These are phyloP conservation scores for Talaromyces sp. DNA, from an alignment of 2,329 filamentous ascomycete species.

Conservation along the genomic window DNA sequence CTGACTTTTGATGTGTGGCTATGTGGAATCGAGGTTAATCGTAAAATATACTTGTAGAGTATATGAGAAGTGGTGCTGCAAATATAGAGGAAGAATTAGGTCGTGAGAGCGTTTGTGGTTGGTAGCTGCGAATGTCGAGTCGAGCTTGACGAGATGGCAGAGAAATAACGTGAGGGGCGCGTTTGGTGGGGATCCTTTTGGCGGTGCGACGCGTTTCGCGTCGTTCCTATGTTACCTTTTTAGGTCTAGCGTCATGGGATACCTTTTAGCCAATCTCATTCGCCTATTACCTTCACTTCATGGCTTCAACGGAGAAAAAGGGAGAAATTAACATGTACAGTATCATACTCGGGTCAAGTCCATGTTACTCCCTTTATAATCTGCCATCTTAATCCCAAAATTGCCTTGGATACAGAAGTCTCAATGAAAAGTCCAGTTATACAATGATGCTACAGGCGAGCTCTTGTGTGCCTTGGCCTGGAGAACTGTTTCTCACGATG, in stretches of 20 bases:
- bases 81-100: not conserved
- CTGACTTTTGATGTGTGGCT: not conserved
- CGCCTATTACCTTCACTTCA: not conserved
- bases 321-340: not conserved
- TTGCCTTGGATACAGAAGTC: not conserved
- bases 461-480: not conserved
- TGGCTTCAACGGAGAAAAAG: not conserved
- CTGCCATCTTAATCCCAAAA: no score
- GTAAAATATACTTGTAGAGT: not conserved
- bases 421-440: not conserved
- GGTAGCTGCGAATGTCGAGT: not conserved
- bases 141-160: not conserved
- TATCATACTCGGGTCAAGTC: not conserved
- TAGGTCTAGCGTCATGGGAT: not conserved
- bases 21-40: not conserved
- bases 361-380: not conserved
- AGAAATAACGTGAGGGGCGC: conserved; percentile 7
- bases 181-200: conserved; percentile 1
- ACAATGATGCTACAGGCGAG: not conserved
- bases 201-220: not conserved
- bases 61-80: not conserved
- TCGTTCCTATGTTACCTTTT: conserved; percentile 1
- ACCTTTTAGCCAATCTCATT: not conserved
- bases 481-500: not conserved
- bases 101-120: not conserved